Evolutionary conservation across 2,329 filamentous ascomycete genomes (phyloP), one percentile per base, ranked within the genome.

Genomic region (Pseudogymnoascus sp.): DNA sequence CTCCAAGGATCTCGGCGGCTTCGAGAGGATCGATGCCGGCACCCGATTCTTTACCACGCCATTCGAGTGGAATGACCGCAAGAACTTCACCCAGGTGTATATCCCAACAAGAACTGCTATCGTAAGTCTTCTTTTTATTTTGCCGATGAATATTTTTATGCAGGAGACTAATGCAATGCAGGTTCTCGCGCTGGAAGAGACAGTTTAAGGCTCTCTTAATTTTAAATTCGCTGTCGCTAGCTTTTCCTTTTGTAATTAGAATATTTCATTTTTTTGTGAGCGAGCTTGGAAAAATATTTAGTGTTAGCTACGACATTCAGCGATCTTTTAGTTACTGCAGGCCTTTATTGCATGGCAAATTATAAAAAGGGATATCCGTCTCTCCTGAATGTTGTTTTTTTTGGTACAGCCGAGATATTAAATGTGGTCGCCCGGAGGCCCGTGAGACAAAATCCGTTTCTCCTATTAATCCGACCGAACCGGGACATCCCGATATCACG

Each of bases 51-150:
- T 96, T 74, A 97, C 94, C 0, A 95, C 91, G 4, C 85, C 91
- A 12, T 84, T 97, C 77, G 82, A 84, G 64, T 97, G 94, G 94
- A 97, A 97, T 72, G 84, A 84, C 12, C 81, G 94, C 64, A 88
- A 84, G 78, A 97, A 97, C 75, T 97, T 90, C 78, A 85, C 90
- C 57, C 94, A 97, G 73, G 83, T 97, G 60, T 99, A 99, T 73
- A 84, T 96, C 63, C 93, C 93, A 14, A 85, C 85, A 59, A 81
- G 93, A 69, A 92, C 88, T 64, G 93, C 91, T 18, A 78, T 97
- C 73, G 92, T 96, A 78, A 77, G 83, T 77, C 59, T 50, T 39
- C 16, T 16, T 28, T 22, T 11, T 25, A 9, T 12, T 14, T 14
- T 6, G 3, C 9, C 6, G 25, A 14, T 25, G 50, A 37, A 20